A percentile compares a stretch with the other conserved stretches of the same genome.
Evolutionary conservation across 2,329 filamentous ascomycete species (phyloP).

Genomic region (Chaetomium sp.): DNA sequence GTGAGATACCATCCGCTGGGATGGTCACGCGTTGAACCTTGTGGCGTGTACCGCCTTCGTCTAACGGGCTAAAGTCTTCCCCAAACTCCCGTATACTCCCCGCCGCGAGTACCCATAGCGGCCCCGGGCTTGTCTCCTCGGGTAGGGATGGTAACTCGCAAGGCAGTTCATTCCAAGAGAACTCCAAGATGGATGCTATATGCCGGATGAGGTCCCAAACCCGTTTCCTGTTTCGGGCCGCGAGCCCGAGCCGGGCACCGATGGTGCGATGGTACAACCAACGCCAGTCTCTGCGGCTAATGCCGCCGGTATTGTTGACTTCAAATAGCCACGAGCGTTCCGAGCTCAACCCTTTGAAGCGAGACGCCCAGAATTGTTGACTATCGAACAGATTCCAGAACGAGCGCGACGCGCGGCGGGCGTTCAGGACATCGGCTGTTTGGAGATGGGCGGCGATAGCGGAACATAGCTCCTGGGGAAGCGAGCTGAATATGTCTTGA

Average conservation of each 20-base stretch:
- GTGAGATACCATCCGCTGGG: not conserved
- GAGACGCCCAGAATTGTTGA: conserved; percentile 14
- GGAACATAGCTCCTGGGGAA: conserved; percentile 6
- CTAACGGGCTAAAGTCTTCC: not conserved
- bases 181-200: not conserved
- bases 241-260: not conserved
- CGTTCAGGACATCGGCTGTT: not conserved
- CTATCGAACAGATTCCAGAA: conserved; percentile 6
- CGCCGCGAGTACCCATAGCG: not conserved
- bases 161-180: not conserved
- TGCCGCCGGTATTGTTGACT: not conserved
- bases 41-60: not conserved
- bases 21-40: not conserved
- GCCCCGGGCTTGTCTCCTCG: not conserved
- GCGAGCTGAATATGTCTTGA: not conserved
- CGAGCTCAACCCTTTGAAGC: not conserved
- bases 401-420: not conserved
- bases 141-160: not conserved
- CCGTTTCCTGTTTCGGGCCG: not conserved
- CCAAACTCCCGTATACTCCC: not conserved
- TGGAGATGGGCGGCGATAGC: not conserved
- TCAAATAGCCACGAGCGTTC: conserved; percentile 7
- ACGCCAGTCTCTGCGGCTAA: not conserved
- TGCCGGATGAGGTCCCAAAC: conserved; percentile 1
- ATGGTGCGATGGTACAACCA: not conserved